Evolutionary conservation across 1,139 yeast species (phyloP).

Genomic region (Pneumocystis carinii): DNA sequence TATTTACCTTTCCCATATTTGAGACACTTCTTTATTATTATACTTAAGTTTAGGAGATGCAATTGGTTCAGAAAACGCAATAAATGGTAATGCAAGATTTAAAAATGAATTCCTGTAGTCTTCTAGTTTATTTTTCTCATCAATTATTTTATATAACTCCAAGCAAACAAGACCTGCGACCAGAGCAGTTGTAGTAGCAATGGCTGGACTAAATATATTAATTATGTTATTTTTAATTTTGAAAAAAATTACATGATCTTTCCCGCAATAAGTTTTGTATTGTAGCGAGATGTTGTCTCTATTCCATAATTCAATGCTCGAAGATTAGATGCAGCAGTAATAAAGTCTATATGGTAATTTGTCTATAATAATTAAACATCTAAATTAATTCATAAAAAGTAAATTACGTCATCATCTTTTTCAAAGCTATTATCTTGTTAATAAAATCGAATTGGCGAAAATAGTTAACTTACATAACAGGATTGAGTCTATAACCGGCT

Average conservation of each 20-base stretch:
- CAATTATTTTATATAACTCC: constrained; percentile 83
- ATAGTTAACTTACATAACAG: constrained; percentile 39
- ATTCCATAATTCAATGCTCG: constrained; percentile 86
- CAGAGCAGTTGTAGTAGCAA: constrained; percentile 94
- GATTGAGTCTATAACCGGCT: constrained; percentile 72
- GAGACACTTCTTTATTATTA: constrained; percentile 66
- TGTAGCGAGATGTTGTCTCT: constrained; percentile 50
- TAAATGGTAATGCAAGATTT: constrained; percentile 86
- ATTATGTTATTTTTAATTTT: constrained; percentile 41
- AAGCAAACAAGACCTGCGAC: constrained; percentile 90
- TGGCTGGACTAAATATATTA: constrained; percentile 77
- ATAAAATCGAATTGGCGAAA: neutral
- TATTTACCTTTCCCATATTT: constrained; percentile 56
- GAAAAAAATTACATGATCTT: constrained; percentile 7
- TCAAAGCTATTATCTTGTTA: constrained; percentile 36
- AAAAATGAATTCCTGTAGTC: constrained; percentile 88
- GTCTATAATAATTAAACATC: constrained; percentile 21
- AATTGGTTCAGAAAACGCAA: constrained; percentile 94
- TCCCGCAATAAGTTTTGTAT: constrained; percentile 63
- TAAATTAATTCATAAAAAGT: neutral
- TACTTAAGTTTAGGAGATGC: constrained; percentile 70
- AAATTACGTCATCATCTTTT: constrained; percentile 66
- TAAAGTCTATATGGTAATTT: constrained; percentile 91
- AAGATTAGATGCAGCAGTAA: constrained; percentile 90
- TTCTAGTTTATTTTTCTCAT: constrained; percentile 51